Base-by-base conservation (phyloP, 192 early-diverging fungal species). In the Chytriomyces hyalinus region DNA sequence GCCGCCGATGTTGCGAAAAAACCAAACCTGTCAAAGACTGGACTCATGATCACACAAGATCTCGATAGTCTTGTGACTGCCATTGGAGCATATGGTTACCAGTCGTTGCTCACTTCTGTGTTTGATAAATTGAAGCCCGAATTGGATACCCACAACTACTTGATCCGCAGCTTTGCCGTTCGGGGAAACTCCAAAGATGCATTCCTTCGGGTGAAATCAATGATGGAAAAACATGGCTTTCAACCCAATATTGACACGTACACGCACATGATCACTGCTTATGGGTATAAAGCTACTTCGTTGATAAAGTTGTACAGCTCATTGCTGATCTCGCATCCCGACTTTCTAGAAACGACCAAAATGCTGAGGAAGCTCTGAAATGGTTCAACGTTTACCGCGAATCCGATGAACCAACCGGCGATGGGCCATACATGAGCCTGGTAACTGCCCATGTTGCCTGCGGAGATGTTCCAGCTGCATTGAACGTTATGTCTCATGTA, bases 381-480 rank as follows among this genome's bases (percentile, higher is more conserved):
- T 73, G 71, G 71, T 73, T 73, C 43, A 60, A 73, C 44, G 61
- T 63, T 28, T 73, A 73, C 71, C 22, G 71, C 13, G 62, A 73
- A 44, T 73, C 71, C 17, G 61, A 62, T 62, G 71, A 63, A 22
- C 43, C 57, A n/a, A 73, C 53, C 2, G 10, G 8, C 4, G 60
- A 73, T 22, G 71, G 15, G 6, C 71, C 71, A 10, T 73, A 73
- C 71, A 63, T 9, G 24, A 63, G 26, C 60, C 24, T 73, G 59
- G 44, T 73, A 6, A 22, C 43, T 15, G 71, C 71, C 9, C 48
- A 73, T 60, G 61, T 73, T 6, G n/a, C n/a, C 53, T 44, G n/a
- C 61, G 61, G 61, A 9, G 61, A 73, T 45, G 10, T 62, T 8
- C 53, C 36, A 2, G 26, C 59, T 9, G 71, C 71, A 11, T 11